Percentiles rank a stretch among this genome's conserved stretches.
Conservation (phyloP, 306 rosid genomes). For the Neltuma alba region DNA sequence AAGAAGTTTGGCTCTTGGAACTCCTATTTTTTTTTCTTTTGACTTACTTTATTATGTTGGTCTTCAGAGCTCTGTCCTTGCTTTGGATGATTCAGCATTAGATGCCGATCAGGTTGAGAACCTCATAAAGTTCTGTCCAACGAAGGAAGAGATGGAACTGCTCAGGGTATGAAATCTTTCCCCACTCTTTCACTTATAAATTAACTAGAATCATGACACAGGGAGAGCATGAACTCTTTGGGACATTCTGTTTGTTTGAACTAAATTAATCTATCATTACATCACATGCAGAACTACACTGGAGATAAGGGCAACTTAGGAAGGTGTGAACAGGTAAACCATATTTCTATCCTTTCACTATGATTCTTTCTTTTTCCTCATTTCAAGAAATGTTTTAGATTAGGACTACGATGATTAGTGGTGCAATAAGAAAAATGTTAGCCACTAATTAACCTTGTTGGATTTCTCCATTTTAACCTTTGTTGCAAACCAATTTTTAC, state of each 20-base stretch:
- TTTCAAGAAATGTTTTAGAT: conserved; percentile 6
- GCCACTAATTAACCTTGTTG: not conserved
- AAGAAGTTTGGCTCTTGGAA: not conserved
- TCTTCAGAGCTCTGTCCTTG: conserved; percentile 72
- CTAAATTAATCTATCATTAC: conserved; percentile 39
- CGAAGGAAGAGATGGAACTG: conserved; percentile 91
- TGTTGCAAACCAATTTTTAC: not conserved
- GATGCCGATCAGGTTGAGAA: conserved; percentile 91
- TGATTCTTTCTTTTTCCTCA: not conserved
- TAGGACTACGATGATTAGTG: conserved; percentile 16
- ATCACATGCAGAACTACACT: conserved; percentile 63
- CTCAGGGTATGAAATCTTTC: conserved; percentile 64
- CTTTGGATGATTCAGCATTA: conserved; percentile 81
- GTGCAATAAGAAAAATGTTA: conserved; percentile 3
- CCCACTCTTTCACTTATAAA: conserved; percentile 22
- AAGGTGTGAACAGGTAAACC: conserved; percentile 84
- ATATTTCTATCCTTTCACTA: conserved; percentile 17
- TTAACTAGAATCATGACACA: not conserved
- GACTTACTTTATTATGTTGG: conserved; percentile 29
- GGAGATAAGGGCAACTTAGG: conserved; percentile 92
- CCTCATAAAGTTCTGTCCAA: conserved; percentile 93
- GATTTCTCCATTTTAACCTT: no score
- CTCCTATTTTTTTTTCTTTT: conserved; percentile 19
- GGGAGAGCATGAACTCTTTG: conserved; percentile 27
- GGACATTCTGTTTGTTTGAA: conserved; percentile 33